Percentiles rank a stretch among this genome's conserved stretches.
Evolutionary conservation across 164 flowering plant species (phyloP).

Genomic region (Chimonanthus praecox): DNA sequence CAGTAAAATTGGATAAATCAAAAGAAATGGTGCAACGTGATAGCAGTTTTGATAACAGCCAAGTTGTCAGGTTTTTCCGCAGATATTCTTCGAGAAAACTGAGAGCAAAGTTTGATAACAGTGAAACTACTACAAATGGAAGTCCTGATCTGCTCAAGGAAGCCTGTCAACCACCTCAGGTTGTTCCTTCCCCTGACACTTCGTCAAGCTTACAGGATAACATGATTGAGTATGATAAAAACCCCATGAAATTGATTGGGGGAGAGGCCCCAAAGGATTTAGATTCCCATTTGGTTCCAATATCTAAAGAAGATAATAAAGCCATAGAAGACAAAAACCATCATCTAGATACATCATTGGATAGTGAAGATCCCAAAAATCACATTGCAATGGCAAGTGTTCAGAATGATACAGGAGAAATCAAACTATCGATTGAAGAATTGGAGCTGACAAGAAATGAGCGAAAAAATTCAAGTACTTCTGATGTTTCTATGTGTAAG

Average conservation of each 20-base stretch:
- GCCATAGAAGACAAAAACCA: background rate
- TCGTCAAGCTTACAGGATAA: constrained; percentile 7
- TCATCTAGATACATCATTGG: background rate
- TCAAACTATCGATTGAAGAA: constrained; percentile 19
- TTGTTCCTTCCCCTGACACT: constrained; percentile 14
- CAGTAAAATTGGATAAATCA: background rate
- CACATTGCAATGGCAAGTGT: constrained; percentile 8
- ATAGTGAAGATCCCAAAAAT: background rate
- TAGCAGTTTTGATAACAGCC: constrained; percentile 14
- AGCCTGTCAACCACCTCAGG: constrained; percentile 16
- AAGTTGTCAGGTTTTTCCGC: constrained; percentile 15
- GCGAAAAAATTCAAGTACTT: constrained; percentile 20
- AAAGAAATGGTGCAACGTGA: constrained; percentile 3
- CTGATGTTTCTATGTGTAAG: constrained; percentile 17
- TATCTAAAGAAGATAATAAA: background rate
- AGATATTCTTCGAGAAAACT: constrained; percentile 21
- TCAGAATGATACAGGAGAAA: constrained; percentile 5
- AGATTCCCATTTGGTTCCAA: constrained; percentile 11
- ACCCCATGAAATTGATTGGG: constrained; percentile 11
- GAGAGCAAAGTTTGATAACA: constrained; percentile 23
- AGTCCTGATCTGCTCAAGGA: constrained; percentile 12
- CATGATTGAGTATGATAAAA: constrained; percentile 17
- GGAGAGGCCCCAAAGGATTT: constrained; percentile 18
- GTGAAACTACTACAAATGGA: constrained; percentile 8
- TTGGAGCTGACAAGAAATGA: constrained; percentile 27